phyloP scores from a whole-genome alignment of 257 asterid species.

The Coffea eugenioides region DNA sequence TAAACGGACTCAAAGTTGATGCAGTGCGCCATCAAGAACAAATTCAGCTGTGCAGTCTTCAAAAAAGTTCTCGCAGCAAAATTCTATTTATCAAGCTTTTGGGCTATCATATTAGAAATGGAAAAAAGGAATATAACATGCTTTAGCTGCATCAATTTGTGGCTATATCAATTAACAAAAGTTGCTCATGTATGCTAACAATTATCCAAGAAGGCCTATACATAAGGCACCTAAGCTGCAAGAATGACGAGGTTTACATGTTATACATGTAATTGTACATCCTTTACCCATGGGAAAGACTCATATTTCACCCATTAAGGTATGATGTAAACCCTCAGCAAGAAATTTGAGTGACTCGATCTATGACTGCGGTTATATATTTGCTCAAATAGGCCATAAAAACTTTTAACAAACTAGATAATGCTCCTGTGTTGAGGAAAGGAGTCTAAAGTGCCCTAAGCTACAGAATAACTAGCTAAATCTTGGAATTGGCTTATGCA shows the following conservation, averaged over 20 bases:
- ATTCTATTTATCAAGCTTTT: not conserved
- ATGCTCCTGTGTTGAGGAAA: not conserved
- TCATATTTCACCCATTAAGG: not conserved
- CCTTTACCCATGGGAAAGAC: not conserved
- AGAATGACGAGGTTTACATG: not conserved
- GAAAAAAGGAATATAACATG: not conserved
- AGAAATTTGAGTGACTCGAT: not conserved
- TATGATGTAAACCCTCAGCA: not conserved
- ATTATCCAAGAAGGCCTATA: not conserved
- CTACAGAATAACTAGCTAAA: not conserved
- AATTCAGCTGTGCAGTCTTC: not conserved
- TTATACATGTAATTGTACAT: not conserved
- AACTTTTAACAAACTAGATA: not conserved
- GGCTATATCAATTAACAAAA: not conserved
- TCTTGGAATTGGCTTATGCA: conserved; percentile 28
- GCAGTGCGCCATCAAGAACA: not conserved
- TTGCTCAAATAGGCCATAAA: not conserved
- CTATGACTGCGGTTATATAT: not conserved
- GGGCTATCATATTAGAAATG: not conserved
- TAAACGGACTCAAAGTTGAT: not conserved
- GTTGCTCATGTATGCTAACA: not conserved
- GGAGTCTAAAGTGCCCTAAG: not conserved
- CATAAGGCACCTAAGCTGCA: not conserved
- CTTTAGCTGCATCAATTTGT: not conserved
- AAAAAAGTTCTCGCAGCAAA: not conserved